These are phyloP conservation scores for Filosporella fistucella DNA, from an alignment of 495 filamentous ascomycete genomes.

Conservation along the genomic window DNA sequence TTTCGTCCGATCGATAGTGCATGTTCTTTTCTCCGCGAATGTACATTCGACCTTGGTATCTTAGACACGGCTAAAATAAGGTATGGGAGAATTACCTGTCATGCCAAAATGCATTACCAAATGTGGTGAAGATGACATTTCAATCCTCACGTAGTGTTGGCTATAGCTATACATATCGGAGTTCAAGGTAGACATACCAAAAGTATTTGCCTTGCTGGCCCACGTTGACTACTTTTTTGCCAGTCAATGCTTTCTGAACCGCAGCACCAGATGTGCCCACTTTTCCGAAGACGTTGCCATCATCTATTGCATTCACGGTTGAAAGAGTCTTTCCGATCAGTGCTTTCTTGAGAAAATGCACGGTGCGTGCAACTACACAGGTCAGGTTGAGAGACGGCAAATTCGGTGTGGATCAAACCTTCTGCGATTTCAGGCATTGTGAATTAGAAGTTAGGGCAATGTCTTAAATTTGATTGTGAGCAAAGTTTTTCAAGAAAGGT, in stretches of 20 bases:
- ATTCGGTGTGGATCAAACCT: conserved; percentile 28
- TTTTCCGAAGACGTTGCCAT: conserved; percentile 82
- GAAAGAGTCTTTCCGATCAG: conserved; percentile 77
- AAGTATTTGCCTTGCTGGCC: conserved; percentile 95
- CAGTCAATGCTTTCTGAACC: conserved; percentile 67
- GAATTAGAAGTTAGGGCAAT: too few relatives aligned
- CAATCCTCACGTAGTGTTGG: conserved; percentile 33
- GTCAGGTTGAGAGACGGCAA: conserved; percentile 2
- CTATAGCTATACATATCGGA: neutral
- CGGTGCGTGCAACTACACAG: conserved; percentile 67
- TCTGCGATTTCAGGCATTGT: conserved; percentile 81
- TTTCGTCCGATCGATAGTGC: conserved; percentile 69
- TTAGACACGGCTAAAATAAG: conserved; percentile 24
- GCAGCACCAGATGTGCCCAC: conserved; percentile 69
- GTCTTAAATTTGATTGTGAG: too few relatives aligned
- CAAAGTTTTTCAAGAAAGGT: too few relatives aligned
- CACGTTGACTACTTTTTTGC: conserved; percentile 70
- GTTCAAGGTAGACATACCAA: conserved; percentile 46
- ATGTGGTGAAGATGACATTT: conserved; percentile 73
- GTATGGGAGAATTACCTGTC: conserved; percentile 33
- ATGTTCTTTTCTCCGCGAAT: conserved; percentile 70
- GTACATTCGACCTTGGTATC: conserved; percentile 68
- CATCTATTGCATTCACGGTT: conserved; percentile 65
- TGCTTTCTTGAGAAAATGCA: conserved; percentile 75
- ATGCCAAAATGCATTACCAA: conserved; percentile 91